These are phyloP conservation scores for Ascodesmis nigricans DNA, from an alignment of 495 filamentous ascomycete genomes.

Conservation along the genomic window DNA sequence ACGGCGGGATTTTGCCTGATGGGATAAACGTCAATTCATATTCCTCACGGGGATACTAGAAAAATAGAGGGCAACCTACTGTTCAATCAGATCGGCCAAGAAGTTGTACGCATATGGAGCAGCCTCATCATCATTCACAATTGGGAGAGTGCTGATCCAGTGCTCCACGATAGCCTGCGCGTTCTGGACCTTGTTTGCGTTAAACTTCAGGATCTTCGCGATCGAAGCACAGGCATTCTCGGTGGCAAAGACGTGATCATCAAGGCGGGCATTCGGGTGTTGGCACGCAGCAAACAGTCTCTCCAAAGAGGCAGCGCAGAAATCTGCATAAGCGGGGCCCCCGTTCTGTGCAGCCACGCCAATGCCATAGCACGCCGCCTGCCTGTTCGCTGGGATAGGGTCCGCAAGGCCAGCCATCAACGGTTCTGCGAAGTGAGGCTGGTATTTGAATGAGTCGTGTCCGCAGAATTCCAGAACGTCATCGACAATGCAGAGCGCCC, in stretches of 20 bases:
- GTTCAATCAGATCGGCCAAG: slow-evolving; percentile 71
- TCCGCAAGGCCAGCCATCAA: slow-evolving; percentile 66
- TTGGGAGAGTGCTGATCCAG: slow-evolving; percentile 79
- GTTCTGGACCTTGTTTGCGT: slow-evolving; percentile 48
- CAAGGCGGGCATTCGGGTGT: slow-evolving; percentile 54
- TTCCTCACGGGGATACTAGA: neutral
- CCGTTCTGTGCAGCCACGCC: slow-evolving; percentile 91
- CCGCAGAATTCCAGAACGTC: slow-evolving; percentile 96
- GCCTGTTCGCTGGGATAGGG: slow-evolving; percentile 69
- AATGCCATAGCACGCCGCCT: slow-evolving; percentile 89
- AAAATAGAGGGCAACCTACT: slow-evolving; percentile 39
- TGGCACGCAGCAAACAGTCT: slow-evolving; percentile 68
- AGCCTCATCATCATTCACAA: slow-evolving; percentile 90
- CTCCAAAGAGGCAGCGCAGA: slow-evolving; percentile 47
- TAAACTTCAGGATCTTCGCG: slow-evolving; percentile 87
- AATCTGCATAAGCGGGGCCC: slow-evolving; percentile 60
- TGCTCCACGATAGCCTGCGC: slow-evolving; percentile 45
- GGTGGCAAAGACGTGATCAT: slow-evolving; percentile 91
- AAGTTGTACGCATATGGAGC: slow-evolving; percentile 93
- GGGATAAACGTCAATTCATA: slow-evolving; percentile 2
- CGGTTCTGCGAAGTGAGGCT: slow-evolving; percentile 62
- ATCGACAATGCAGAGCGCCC: slow-evolving; percentile 96
- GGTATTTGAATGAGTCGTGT: slow-evolving; percentile 58
- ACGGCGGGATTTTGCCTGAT: slow-evolving; percentile 80
- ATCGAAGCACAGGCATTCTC: slow-evolving; percentile 96